Evolutionary conservation across 2,329 filamentous ascomycete genomes (phyloP), one percentile per base, ranked within the genome.

Genomic region (Colletotrichum incanum): DNA sequence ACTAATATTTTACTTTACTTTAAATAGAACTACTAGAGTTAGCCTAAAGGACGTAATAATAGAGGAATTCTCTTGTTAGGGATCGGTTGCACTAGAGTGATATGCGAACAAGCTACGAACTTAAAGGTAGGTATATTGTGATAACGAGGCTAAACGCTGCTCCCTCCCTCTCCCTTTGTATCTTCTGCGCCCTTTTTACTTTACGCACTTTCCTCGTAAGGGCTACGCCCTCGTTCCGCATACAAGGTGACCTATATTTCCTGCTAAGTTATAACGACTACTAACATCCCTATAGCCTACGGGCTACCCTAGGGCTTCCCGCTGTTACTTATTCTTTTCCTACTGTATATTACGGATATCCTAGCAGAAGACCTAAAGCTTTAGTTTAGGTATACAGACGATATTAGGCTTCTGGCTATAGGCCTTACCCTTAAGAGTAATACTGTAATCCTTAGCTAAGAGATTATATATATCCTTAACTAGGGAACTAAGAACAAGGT

Each of bases 301-400:
- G 45, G 67, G 14, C 45, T 68, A 16, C 67, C 58, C 11, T 28
- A 73, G 43, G 71, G 71, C n/a, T 73, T 63, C 9, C 71, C 41
- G 5, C 34, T 52, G 28, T 73, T 58, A 0, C 63, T 39, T 37
- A 72, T 72, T 16, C 41, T 72, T 6, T 72, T 66, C 20, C 60
- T 68, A 14, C 65, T 72, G 8, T 68, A 72, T 49, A 43, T 68
- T 23, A 20, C 23, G 2, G 49, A 68, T 26, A 49, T 63, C n/a
- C 14, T 72, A 47, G 34, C 23, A 34, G 12, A 65, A 2, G 31
- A 65, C 9, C 26, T 20, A 16, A 45, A 39, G 26, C 28, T 26
- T 2, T 50, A 18, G 26, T 58, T 58, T 8, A 2, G 62, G 47
- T 65, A 65, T 37, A 26, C 62, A 34, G 50, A 58, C 20, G 39